Base-by-base conservation (phyloP, 768 basidiomycete species). In the Boletus edulis region DNA sequence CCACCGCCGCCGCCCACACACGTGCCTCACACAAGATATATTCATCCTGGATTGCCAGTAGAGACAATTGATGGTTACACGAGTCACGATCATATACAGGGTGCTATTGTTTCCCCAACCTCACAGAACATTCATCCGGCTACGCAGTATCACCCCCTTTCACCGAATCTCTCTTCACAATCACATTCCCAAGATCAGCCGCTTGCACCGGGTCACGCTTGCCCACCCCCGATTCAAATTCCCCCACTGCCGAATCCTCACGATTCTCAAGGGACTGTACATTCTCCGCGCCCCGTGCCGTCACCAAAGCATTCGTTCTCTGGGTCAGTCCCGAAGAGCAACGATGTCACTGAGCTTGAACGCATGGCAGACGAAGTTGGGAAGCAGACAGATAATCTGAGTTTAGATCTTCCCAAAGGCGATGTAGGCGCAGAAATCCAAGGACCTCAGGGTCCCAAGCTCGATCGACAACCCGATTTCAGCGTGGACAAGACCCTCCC, bases 251-350 rank as follows among this genome's bases (percentile, higher is more conserved):
- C 64, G 8, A 71, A 72, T 49, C 68, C 70, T 18, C 58, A 70
- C 46, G 70, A 70, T 17, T 60, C 66, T 12, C 73, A 73, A 6
- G 72, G 76, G 8, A 62, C 80, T 2, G 59, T 86, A 3, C 75
- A 81, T 56, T 88, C 87, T 0, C 89, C 90, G 4, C 81, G 85
- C 9, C 89, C 89, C 0, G 73, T 86, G 49, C 76, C 81, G 17
- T 87, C 86, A 0, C 87, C 87, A 7, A 86, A 85, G 59, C 76
- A 77, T 40, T 81, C 84, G 0, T 82, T 59, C 8, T 18, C 48
- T 17, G 64, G 57, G 14, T 51, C 52, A n/a, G 34, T 59, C 14
- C 66, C 70, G n/a, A 71, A 59, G 46, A 69, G 63, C n/a, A 46
- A 57, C 5, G 66, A 82, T n/a, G 87, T 92, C 8, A 81, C 82